Evolutionary conservation across 805 yeast genomes (phyloP), one percentile per base, ranked within the genome.

Genomic region (Ogataea pignaliae): DNA sequence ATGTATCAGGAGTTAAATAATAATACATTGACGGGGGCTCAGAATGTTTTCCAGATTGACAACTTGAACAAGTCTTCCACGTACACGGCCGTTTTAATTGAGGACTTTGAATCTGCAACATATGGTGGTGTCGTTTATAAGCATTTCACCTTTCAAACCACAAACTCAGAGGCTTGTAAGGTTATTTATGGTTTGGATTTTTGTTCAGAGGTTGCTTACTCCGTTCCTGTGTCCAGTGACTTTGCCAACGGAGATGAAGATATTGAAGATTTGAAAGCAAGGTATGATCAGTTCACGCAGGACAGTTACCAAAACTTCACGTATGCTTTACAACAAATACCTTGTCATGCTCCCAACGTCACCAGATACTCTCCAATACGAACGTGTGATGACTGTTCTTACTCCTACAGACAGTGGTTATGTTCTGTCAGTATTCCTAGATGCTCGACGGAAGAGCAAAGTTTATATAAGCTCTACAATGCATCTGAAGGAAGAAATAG

Each of bases 341-440:
- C 89, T 1, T 91, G 99, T 64, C 85, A 85, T 50, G 72, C 84
- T 1, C 79, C 76, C 29, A 63, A 68, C 13, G 89, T 80, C 47
- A 74, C 88, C 2, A 56, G 79, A 6, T 91, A 75, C 62, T 87
- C 97, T 1, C 88, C 95, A 10, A 57, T 91, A 18, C 62, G 79
- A 33, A 71, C 83, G 0, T 91, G 99, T 57, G 72, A 69, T 12
- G 81, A 87, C 56, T 91, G 99, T 60, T 72, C 74, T 1, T 51
- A 60, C 2, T 73, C 90, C 1, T 91, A 91, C 61, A 80, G 78
- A 54, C 73, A 82, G 54, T 91, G 99, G 99, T 72, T 93, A 15
- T 91, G 99, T 65, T 73, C 95, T 0, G 88, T 88, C 3, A 71
- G 88, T 0, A 86, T 91, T 6, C 98, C 98, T 0, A 70, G 97